Evolutionary conservation across 108 stramenopile genomes (phyloP), one percentile per base, ranked within the genome.

Genomic region (Nitzschia putrida): DNA sequence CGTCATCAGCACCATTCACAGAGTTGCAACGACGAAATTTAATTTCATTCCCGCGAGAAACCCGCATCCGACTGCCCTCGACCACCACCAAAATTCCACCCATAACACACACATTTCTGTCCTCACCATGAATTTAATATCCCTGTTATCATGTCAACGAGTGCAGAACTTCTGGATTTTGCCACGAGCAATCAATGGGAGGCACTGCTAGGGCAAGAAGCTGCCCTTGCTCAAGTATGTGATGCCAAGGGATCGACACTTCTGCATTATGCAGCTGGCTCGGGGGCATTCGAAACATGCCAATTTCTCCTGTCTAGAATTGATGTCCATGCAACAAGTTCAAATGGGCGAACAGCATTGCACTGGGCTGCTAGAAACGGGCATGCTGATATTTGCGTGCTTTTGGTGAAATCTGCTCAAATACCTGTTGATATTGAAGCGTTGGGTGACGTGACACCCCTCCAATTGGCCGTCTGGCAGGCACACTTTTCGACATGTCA

Each of bases 351-450:
- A 25, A 69, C 76, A 3, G 67, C 80, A 1, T 47, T 81, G 18
- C 80, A 81, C 47, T 81, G 80, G 80, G 76, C 80, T 12, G 72
- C 72, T 26, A 65, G 80, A n/a, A 81, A 81, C 53, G 80, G 76
- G 2, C 76, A 73, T 21, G 16, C 40, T 1, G 7, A 7, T 7
- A 65, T 74, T 52, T 69, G 67, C 34, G 6, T 53, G 18, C 7
- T 59, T 24, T 45, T 79, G 38, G 64, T 72, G 7, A 6, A 47
- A 8, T 3, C 9, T 26, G 23, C 34, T 9, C 57, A 53, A 22
- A 43, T 9, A 34, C 22, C 26, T n/a, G 71, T 67, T 0, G 72
- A 78, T 57, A 41, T 49, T 11, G 25, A 57, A 16, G 77, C 77
- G 61, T 65, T 44, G 25, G 73, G 73, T 25, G 47, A 70, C 42